A percentile compares a stretch with the other conserved stretches of the same genome.
Evolutionary conservation across 75 land plant genomes (phyloP).

Genomic region (Cunninghamia lanceolata): DNA sequence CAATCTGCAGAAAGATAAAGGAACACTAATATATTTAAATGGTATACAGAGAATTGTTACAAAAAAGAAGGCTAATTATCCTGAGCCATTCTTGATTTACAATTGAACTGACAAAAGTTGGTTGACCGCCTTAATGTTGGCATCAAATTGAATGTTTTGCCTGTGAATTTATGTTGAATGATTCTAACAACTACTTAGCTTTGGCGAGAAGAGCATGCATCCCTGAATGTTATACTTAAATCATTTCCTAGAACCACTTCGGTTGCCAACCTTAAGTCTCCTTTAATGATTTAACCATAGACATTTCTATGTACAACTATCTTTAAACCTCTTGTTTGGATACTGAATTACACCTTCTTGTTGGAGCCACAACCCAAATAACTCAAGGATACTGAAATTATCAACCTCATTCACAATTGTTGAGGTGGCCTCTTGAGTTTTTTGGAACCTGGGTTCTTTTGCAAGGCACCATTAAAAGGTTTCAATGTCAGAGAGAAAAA

Average conservation of each 20-base stretch:
- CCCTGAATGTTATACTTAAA: neutral
- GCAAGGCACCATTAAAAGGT: neutral
- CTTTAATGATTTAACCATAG: neutral
- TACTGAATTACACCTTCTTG: neutral
- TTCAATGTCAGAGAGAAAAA: neutral
- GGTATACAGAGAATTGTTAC: neutral
- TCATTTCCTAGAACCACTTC: neutral
- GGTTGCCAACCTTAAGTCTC: neutral
- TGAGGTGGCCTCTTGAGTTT: neutral
- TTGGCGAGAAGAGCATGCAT: neutral
- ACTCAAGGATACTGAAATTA: neutral
- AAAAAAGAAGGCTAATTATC: neutral
- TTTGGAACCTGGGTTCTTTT: neutral
- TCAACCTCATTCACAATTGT: neutral
- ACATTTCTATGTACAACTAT: neutral
- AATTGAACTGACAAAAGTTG: neutral
- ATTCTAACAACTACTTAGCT: neutral
- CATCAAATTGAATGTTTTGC: neutral
- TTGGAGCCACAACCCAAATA: neutral
- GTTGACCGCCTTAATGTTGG: neutral
- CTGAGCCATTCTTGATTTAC: neutral
- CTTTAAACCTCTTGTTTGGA: neutral
- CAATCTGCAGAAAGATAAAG: neutral
- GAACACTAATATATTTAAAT: neutral
- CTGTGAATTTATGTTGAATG: neutral